phyloP scores from a whole-genome alignment of 2,329 filamentous ascomycete genomes.

The Epichloe bromicola region DNA sequence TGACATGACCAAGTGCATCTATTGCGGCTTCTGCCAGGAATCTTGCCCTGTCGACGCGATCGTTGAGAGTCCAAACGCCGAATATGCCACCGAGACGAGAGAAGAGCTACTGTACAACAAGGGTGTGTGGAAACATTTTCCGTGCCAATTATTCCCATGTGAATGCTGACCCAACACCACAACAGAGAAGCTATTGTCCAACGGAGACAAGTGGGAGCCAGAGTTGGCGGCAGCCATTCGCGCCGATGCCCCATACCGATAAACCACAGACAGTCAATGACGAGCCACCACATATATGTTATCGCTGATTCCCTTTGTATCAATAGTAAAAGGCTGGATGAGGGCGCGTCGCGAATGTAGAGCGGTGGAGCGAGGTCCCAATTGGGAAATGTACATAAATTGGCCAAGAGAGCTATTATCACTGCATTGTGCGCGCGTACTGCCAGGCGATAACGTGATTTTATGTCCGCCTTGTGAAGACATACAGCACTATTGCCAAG shows the following conservation, averaged over 20 bases:
- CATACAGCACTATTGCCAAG: background rate
- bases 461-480: background rate
- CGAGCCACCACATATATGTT: background rate
- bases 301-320: background rate
- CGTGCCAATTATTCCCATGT: no score
- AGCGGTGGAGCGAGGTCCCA: background rate
- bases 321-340: background rate
- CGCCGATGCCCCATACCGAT: slow-evolving; percentile 87
- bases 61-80: slow-evolving; percentile 49
- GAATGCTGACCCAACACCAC: slow-evolving; percentile 9
- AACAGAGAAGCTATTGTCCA: slow-evolving; percentile 68
- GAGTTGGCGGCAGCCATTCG: slow-evolving; percentile 86
- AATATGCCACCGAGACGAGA: slow-evolving; percentile 54
- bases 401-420: background rate
- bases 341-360: background rate
- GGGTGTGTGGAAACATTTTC: slow-evolving; percentile 27
- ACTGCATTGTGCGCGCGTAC: background rate
- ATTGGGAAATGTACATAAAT: background rate
- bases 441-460: background rate
- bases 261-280: slow-evolving; percentile 14
- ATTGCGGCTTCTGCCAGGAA: slow-evolving; percentile 98
- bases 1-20: slow-evolving; percentile 99
- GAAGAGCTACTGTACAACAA: slow-evolving; percentile 98
- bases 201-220: slow-evolving; percentile 95
- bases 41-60: slow-evolving; percentile 96